These are phyloP conservation scores for Crotalaria pallida DNA, from an alignment of 306 rosid species.

Conservation along the genomic window DNA sequence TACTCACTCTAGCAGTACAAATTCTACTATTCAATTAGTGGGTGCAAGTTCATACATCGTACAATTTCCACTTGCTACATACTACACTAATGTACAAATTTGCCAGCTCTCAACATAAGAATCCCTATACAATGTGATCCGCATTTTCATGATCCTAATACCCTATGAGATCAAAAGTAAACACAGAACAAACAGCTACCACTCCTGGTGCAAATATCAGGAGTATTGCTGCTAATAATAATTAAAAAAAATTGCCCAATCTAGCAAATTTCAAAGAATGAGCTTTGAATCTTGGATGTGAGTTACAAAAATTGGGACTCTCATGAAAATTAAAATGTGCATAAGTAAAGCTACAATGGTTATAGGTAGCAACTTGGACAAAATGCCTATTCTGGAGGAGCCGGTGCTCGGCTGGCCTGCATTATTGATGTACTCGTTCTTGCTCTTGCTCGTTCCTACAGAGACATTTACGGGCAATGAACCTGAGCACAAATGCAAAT, in stretches of 20 bases:
- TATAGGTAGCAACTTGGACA: constrained; percentile 41
- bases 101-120: constrained; percentile 20
- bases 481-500: constrained; percentile 44
- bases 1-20: too few species aligned
- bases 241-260: constrained; percentile 36
- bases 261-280: constrained; percentile 28
- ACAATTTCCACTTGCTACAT: constrained; percentile 9
- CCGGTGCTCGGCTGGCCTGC: constrained; percentile 58
- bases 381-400: constrained; percentile 41
- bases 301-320: constrained; percentile 38
- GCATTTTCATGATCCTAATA: constrained; percentile 12
- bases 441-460: constrained; percentile 61
- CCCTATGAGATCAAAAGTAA: constrained; percentile 23
- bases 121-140: constrained; percentile 22
- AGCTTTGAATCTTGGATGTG: constrained; percentile 25
- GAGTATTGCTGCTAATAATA: constrained; percentile 29
- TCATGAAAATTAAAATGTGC: constrained; percentile 36
- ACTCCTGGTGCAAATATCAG: constrained; percentile 14
- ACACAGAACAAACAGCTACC: constrained; percentile 18
- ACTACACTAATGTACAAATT: constrained; percentile 34
- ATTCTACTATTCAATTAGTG: too few species aligned
- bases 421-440: constrained; percentile 57
- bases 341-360: constrained; percentile 43
- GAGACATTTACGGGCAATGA: constrained; percentile 84
- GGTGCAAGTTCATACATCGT: background rate